Base-by-base conservation (phyloP, 1,139 yeast genomes). In the Saccharomyces hybrid region DNA sequence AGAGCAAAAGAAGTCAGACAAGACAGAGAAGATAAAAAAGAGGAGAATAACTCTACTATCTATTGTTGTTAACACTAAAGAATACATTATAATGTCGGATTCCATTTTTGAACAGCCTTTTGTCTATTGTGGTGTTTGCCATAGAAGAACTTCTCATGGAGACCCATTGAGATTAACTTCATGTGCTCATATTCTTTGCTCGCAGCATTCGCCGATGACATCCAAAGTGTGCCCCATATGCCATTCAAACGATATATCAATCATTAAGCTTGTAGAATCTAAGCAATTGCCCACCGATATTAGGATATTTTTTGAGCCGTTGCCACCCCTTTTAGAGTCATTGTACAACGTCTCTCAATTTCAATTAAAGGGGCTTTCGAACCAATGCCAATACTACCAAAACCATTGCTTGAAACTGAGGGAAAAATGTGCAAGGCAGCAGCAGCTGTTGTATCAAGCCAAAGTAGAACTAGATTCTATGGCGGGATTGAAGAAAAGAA, bases 181-280 rank as follows among this genome's bases (percentile, higher is more conserved):
- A n/a, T 64, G 68, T 56, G 67, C 68, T 7, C 67, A 64, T 55
- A 59, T 57, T 1, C 53, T 64, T 23, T 64, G 68, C 34, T 51
- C 60, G 2, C 53, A 56, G 44, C 67, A 65, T 47, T 50, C 49
- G 20, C 46, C 53, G 7, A 0, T 38, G 5, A 38, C 44, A 5
- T 32, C 47, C 1, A 52, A 52, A 34, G 44, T 49, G 8, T 64
- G 68, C 28, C 58, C 66, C 7, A 49, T 60, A 20, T 64, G 67
- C 27, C 47, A 54, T 16, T 57, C 55, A 2, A 49, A 44, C 25
- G 62, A 61, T 44, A 57, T 62, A 5, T 57, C 64, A 13, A 50
- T 59, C 3, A 55, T 61, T 7, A 55, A 55, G 41, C 53, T 63
- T 8, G 47, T 51, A 2, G 63, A 58, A 2, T 49, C 49, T 9